phyloP scores from a whole-genome alignment of 495 filamentous ascomycete genomes.

The Viridothelium virens region DNA sequence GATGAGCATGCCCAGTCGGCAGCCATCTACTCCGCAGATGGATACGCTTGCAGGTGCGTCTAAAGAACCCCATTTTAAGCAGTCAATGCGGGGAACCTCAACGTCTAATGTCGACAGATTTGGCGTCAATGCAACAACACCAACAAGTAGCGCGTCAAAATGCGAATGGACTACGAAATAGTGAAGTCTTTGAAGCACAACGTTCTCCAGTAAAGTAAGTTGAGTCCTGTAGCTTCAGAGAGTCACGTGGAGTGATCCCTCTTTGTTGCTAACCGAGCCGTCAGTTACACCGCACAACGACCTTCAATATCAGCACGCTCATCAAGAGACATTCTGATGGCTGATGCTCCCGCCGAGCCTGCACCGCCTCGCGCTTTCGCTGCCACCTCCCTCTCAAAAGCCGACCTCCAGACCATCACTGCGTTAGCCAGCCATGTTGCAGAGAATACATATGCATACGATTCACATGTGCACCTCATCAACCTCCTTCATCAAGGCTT shows the following conservation, averaged over 20 bases:
- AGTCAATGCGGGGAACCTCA: too few relatives aligned
- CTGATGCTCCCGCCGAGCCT: slow-evolving; percentile 43
- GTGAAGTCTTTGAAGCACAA: slow-evolving; percentile 43
- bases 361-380: slow-evolving; percentile 42
- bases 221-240: background rate
- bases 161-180: slow-evolving; percentile 40
- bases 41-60: slow-evolving; percentile 49
- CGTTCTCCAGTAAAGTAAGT: slow-evolving; percentile 35
- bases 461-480: slow-evolving; percentile 57
- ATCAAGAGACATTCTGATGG: slow-evolving; percentile 52
- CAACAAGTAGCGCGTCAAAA: slow-evolving; percentile 46
- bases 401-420: slow-evolving; percentile 47
- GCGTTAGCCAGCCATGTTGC: slow-evolving; percentile 48
- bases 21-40: slow-evolving; percentile 53
- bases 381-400: slow-evolving; percentile 44
- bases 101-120: slow-evolving; percentile 33
- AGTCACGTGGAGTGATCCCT: background rate
- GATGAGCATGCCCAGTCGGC: slow-evolving; percentile 27
- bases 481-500: slow-evolving; percentile 57
- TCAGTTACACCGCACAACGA: slow-evolving; percentile 37
- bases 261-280: slow-evolving; percentile 1
- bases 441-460: slow-evolving; percentile 57
- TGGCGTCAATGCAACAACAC: slow-evolving; percentile 59
- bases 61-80: background rate
- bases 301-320: slow-evolving; percentile 48